Percentiles rank a stretch among this genome's conserved stretches.
Conservation (phyloP, 2,329 filamentous ascomycete species). For the Rasamsonia emersonii region DNA sequence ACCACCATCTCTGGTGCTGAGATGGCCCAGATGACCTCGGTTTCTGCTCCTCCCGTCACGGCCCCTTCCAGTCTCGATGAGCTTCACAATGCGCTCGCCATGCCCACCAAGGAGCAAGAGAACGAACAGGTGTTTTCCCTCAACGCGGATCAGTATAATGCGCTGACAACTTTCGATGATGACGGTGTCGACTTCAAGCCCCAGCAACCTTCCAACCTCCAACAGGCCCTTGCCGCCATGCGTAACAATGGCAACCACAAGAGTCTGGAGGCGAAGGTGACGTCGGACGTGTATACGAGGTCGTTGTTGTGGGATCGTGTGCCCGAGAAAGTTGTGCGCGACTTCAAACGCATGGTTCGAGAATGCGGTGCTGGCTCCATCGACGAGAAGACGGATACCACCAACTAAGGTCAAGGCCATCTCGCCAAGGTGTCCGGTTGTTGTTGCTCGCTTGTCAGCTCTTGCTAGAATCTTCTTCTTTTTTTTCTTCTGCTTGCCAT, state of each 20-base stretch:
- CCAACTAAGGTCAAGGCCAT: no score
- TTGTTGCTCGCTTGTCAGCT: no score
- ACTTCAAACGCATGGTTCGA: constrained; percentile 85
- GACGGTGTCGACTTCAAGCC: constrained; percentile 28
- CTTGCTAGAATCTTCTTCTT: no score
- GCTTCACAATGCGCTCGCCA: constrained; percentile 59
- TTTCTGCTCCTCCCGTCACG: constrained; percentile 8
- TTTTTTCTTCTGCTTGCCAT: neutral
- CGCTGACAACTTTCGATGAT: constrained; percentile 63
- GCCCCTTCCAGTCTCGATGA: constrained; percentile 47
- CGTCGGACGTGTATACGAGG: constrained; percentile 84
- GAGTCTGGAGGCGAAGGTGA: constrained; percentile 41
- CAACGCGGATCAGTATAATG: constrained; percentile 80
- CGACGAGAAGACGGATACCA: constrained; percentile 21
- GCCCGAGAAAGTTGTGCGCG: constrained; percentile 79
- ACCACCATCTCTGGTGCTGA: constrained; percentile 29
- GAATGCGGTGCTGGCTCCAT: constrained; percentile 48
- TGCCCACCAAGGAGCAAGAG: constrained; percentile 74
- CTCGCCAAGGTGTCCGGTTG: no score
- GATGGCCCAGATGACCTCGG: constrained; percentile 31
- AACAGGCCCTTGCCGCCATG: constrained; percentile 68
- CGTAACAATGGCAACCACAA: constrained; percentile 60
- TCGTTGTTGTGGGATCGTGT: constrained; percentile 93
- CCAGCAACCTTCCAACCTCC: constrained; percentile 34
- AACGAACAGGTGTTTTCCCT: constrained; percentile 82